Evolutionary conservation across 2,329 filamentous ascomycete species (phyloP).

Genomic region (Aspergillus pseudoterreus): DNA sequence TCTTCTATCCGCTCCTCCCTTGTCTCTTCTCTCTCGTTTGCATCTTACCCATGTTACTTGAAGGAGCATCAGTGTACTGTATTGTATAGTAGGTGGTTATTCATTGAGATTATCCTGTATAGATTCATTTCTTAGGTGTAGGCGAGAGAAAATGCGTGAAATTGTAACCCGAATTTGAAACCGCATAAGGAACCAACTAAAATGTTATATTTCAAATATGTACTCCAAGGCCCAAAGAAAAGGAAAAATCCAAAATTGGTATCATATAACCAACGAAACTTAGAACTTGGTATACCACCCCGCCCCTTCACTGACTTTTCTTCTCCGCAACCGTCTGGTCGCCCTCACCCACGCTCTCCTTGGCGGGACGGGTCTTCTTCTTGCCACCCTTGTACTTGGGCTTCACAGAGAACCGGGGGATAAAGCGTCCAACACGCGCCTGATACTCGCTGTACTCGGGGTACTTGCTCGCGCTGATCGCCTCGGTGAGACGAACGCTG

Average conservation of each 20-base stretch:
- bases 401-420: constrained; percentile 54
- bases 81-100: constrained; percentile 25
- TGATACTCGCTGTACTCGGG: constrained; percentile 84
- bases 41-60: constrained; percentile 2
- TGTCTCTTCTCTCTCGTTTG: constrained; percentile 4
- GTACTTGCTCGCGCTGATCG: constrained; percentile 77
- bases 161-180: neutral
- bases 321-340: constrained; percentile 11
- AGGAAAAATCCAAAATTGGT: constrained; percentile 1
- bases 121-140: neutral
- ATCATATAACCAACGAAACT: constrained; percentile 2
- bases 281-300: neutral
- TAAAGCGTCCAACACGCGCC: constrained; percentile 73
- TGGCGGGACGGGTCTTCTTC: constrained; percentile 13
- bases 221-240: constrained; percentile 5
- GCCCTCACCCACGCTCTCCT: constrained; percentile 9
- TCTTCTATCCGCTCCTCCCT: constrained; percentile 2
- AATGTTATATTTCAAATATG: constrained; percentile 4
- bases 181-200: neutral
- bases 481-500: constrained; percentile 84
- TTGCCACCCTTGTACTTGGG: constrained; percentile 28
- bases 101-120: constrained; percentile 1
- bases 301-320: constrained; percentile 10
- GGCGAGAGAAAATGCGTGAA: neutral
- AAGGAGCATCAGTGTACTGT: constrained; percentile 18